Conservation (phyloP, 106 monocot species). For the Apostasia ramifera region DNA sequence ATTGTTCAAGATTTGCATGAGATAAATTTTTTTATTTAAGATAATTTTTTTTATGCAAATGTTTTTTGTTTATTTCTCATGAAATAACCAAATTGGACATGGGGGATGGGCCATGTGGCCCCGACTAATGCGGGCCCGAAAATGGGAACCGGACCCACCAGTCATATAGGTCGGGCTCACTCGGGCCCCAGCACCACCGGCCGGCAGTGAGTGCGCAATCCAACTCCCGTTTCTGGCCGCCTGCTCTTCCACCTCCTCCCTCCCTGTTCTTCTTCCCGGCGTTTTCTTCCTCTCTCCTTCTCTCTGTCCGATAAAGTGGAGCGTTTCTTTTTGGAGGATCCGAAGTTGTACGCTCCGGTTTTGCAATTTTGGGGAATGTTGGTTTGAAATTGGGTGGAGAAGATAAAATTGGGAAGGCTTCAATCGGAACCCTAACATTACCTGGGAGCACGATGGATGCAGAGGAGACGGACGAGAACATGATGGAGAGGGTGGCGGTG, state of each 20-base stretch:
- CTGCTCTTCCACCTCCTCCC: neutral
- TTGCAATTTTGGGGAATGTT: neutral
- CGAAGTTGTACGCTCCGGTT: neutral
- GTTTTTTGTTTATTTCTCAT: too few relatives aligned
- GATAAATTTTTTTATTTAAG: too few relatives aligned
- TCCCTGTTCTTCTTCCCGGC: neutral
- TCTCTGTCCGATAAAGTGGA: neutral
- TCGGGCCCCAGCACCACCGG: too few relatives aligned
- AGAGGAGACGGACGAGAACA: conserved; percentile 14
- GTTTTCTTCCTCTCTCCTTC: neutral
- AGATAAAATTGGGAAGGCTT: neutral
- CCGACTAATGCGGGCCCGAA: too few relatives aligned
- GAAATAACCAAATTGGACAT: too few relatives aligned
- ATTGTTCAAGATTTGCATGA: too few relatives aligned
- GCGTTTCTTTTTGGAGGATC: neutral
- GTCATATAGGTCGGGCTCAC: too few relatives aligned
- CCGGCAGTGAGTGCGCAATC: neutral
- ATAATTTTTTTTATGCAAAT: too few relatives aligned
- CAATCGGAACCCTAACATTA: neutral
- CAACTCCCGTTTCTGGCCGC: neutral
- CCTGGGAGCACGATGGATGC: conserved; percentile 2
- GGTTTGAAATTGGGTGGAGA: neutral
- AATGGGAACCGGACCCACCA: too few relatives aligned
- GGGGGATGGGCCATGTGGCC: too few relatives aligned
- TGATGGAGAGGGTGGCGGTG: conserved; percentile 21